These are phyloP conservation scores for Nemania sp. DNA, from an alignment of 2,329 filamentous ascomycete genomes.

Conservation along the genomic window DNA sequence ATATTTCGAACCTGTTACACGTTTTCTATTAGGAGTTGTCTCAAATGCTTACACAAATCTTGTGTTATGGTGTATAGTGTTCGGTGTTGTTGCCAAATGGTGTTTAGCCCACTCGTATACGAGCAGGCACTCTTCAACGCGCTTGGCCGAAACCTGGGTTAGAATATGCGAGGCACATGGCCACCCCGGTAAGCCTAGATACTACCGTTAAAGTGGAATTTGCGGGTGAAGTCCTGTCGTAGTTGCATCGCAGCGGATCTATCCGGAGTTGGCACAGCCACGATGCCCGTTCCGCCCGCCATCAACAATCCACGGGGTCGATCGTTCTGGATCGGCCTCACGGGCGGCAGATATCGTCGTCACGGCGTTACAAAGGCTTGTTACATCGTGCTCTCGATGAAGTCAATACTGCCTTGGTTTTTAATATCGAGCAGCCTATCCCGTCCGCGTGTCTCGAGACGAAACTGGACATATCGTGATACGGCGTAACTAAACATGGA, in stretches of 20 bases:
- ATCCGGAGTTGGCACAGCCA: slow-evolving; percentile 36
- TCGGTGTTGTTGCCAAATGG: not conserved
- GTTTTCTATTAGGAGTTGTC: not conserved
- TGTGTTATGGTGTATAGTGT: not conserved
- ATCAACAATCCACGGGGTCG: slow-evolving; percentile 11
- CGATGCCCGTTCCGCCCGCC: slow-evolving; percentile 23
- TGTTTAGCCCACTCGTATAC: not conserved
- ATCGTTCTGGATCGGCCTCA: slow-evolving; percentile 25
- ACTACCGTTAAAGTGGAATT: slow-evolving; percentile 26
- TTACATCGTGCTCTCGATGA: slow-evolving; percentile 9
- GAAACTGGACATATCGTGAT: not conserved
- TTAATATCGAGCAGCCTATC: not conserved
- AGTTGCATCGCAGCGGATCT: slow-evolving; percentile 38
- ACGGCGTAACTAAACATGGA: slow-evolving; percentile 10
- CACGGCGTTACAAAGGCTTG: slow-evolving; percentile 14
- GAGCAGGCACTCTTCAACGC: slow-evolving; percentile 4
- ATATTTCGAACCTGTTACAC: not conserved
- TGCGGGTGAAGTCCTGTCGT: slow-evolving; percentile 20
- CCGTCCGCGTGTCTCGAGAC: not conserved
- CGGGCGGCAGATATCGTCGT: not conserved
- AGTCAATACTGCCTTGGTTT: slow-evolving; percentile 7
- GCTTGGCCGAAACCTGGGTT: slow-evolving; percentile 9
- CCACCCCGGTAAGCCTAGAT: slow-evolving; percentile 27
- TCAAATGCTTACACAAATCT: not conserved
- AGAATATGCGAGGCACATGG: slow-evolving; percentile 16